phyloP scores from a whole-genome alignment of 139 green algal genomes.

The Picochlorum sp. region DNA sequence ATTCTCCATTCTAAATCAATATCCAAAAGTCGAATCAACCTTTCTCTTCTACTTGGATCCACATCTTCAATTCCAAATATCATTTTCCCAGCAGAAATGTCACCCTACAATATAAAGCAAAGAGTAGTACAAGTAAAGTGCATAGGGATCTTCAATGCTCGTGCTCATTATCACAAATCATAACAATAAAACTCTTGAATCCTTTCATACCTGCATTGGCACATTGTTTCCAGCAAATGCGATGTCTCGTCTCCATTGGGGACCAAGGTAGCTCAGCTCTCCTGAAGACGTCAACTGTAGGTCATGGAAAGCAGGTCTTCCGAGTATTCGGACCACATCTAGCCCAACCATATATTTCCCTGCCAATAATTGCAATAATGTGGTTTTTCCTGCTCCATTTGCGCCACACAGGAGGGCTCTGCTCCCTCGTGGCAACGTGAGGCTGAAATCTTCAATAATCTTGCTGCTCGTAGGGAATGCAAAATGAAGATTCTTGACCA shows the following conservation, averaged over 20 bases:
- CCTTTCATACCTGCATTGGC: conserved; percentile 34
- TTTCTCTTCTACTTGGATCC: conserved; percentile 51
- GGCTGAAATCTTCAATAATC: conserved; percentile 18
- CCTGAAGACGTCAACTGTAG: conserved; percentile 64
- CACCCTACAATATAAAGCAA: conserved; percentile 31
- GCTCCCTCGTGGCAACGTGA: conserved; percentile 59
- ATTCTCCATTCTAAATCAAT: conserved; percentile 90
- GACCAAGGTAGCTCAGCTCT: conserved; percentile 68
- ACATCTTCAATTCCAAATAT: conserved; percentile 73
- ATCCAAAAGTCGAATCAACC: conserved; percentile 82
- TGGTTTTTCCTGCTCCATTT: conserved; percentile 81
- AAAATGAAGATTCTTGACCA: conserved; percentile 17
- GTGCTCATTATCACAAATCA: conserved; percentile 26
- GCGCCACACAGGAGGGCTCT: conserved; percentile 84
- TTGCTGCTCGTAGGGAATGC: conserved; percentile 10
- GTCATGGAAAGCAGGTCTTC: conserved; percentile 86
- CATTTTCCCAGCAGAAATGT: conserved; percentile 75
- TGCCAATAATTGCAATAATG: conserved; percentile 80
- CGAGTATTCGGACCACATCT: conserved; percentile 70
- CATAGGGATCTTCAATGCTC: conserved; percentile 20
- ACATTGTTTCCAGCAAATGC: conserved; percentile 81
- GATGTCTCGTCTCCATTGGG: conserved; percentile 83
- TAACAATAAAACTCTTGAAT: conserved; percentile 18
- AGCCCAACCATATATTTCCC: conserved; percentile 91
- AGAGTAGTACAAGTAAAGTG: conserved; percentile 14